Evolutionary conservation across 805 yeast genomes (phyloP), one percentile per base, ranked within the genome.

Genomic region (Kluyveromyces starmeri): DNA sequence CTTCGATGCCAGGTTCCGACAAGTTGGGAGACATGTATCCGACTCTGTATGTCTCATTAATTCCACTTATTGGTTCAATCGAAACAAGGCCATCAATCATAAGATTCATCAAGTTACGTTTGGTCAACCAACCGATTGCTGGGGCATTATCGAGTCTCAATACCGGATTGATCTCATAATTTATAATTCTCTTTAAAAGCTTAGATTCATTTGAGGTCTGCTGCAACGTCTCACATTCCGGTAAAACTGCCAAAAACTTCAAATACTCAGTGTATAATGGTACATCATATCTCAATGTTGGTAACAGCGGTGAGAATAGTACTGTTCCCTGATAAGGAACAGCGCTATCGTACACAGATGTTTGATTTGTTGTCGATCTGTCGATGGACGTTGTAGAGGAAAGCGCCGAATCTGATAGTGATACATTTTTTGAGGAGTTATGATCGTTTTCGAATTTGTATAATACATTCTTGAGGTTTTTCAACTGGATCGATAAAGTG

Each of bases 51-150:
- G 74, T 71, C 55, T 83, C 94, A 48, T 88, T 86, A 26, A 80
- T 69, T 0, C 89, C 88, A 34, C 84, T 74, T 7, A 88, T 71
- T 0, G 98, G 98, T 57, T 86, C 95, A 25, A 89, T 77, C 3
- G 75, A 67, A 5, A 84, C 85, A 28, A 80, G 68, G 3, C 94
- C 94, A 34, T 86, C 96, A 20, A 82, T 70, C 42, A 89, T 67
- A 12, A 78, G 70, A 29, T 67, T 58, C 66, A 86, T 64, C 36
- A 88, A 68, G 9, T 75, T 61, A 37, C 82, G 68, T 41, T 73
- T 70, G 33, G 67, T 73, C 37, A 78, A 68, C 73, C 77, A 78
- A 18, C 78, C 66, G 33, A 78, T 55, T 12, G 79, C 76, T 2
- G 78, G 75, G 0, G 88, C 77, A 27, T 59, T 52, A 39, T 80